Evolutionary conservation across 805 yeast genomes (phyloP).

Genomic region (Debaryomyces castellii): DNA sequence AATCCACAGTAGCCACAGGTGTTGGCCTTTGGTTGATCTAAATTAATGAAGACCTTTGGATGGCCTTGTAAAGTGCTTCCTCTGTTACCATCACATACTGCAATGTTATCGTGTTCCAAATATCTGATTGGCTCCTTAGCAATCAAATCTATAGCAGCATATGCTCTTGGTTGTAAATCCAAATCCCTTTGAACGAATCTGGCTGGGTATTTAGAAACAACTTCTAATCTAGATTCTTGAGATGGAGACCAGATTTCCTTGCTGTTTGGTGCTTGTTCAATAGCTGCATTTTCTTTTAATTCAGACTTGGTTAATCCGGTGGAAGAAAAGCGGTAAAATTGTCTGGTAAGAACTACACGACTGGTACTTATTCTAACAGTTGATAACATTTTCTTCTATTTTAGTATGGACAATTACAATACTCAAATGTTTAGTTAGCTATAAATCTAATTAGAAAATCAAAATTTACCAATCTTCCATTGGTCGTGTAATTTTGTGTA

Average conservation of each 20-base stretch:
- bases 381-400: conserved; percentile 3
- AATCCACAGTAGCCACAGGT: conserved; percentile 83
- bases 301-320: conserved; percentile 26
- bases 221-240: conserved; percentile 61
- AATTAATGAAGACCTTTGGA: conserved; percentile 77
- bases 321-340: conserved; percentile 4
- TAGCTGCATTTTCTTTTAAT: conserved; percentile 21
- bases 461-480: conserved; percentile 6
- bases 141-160: conserved; percentile 82
- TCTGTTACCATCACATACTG: conserved; percentile 82
- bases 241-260: conserved; percentile 66
- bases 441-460: neutral
- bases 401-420: neutral
- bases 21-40: conserved; percentile 71
- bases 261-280: conserved; percentile 77
- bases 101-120: conserved; percentile 53
- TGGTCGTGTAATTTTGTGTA: conserved; percentile 4
- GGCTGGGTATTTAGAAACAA: conserved; percentile 49
- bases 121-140: conserved; percentile 70
- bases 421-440: neutral
- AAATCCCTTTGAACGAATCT: conserved; percentile 74
- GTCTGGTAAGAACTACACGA: conserved; percentile 1
- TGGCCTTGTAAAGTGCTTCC: conserved; percentile 73
- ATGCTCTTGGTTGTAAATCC: conserved; percentile 69
- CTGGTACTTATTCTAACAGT: conserved; percentile 2